phyloP scores from a whole-genome alignment of 2,329 filamentous ascomycete genomes.

The Onygenales sp. region DNA sequence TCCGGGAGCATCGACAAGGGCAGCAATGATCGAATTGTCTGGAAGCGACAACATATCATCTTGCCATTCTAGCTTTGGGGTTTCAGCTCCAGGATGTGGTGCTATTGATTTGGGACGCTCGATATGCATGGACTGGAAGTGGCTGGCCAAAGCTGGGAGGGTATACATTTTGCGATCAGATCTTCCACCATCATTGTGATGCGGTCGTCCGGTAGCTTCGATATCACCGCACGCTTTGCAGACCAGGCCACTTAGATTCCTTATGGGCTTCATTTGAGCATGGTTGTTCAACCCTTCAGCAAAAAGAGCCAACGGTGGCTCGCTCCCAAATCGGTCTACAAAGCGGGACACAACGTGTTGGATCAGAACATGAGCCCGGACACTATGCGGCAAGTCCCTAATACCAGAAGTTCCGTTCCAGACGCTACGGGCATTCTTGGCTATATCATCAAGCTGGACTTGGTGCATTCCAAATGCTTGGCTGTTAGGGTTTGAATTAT shows the following conservation, averaged over 20 bases:
- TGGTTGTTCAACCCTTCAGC: constrained; percentile 49
- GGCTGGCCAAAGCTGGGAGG: constrained; percentile 24
- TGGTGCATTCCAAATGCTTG: constrained; percentile 37
- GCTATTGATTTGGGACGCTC: constrained; percentile 16
- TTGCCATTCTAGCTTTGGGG: constrained; percentile 43
- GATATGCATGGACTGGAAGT: constrained; percentile 30
- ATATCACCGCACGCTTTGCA: constrained; percentile 44
- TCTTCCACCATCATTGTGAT: constrained; percentile 7
- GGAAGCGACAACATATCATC: constrained; percentile 54
- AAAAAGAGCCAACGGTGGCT: constrained; percentile 49
- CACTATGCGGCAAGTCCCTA: constrained; percentile 51
- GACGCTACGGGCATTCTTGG: constrained; percentile 47
- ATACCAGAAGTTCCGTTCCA: constrained; percentile 55
- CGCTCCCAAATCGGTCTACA: constrained; percentile 46
- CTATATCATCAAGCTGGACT: constrained; percentile 44
- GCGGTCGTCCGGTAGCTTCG: constrained; percentile 7
- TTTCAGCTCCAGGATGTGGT: constrained; percentile 14
- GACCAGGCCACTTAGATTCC: constrained; percentile 43
- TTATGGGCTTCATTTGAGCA: constrained; percentile 48
- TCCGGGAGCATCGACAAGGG: constrained; percentile 41
- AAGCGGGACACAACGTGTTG: constrained; percentile 54
- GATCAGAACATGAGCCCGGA: constrained; percentile 56
- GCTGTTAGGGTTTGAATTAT: constrained; percentile 12
- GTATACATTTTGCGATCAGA: constrained; percentile 18
- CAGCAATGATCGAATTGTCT: constrained; percentile 24